A percentile compares a stretch with the other conserved stretches of the same genome.
Evolutionary conservation across 768 basidiomycete genomes (phyloP).

Genomic region (Dacryopinax spathularia): DNA sequence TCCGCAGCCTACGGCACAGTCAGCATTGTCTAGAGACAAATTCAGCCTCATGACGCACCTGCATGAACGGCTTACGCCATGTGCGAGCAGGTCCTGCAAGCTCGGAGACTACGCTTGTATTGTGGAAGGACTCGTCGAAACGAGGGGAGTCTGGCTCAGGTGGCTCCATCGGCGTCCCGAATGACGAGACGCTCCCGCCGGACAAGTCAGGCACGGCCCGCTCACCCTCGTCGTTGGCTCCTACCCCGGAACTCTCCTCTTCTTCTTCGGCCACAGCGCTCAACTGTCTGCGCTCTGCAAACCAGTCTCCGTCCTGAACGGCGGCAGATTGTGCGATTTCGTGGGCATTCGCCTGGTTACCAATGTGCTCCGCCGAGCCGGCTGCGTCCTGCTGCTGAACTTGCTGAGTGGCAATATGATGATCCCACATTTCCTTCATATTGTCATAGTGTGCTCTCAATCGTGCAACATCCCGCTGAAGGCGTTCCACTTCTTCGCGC

Average conservation of each 20-base stretch:
- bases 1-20: neutral
- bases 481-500: neutral
- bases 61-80: neutral
- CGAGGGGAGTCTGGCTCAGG: neutral
- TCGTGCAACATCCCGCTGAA: conserved; percentile 1
- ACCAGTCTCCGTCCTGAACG: too few relatives aligned
- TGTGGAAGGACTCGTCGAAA: neutral
- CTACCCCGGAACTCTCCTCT: neutral
- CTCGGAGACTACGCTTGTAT: neutral
- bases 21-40: neutral
- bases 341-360: too few relatives aligned
- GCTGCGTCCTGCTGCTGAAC: neutral
- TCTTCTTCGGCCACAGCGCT: neutral
- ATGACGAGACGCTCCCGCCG: neutral
- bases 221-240: neutral
- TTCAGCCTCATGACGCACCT: neutral
- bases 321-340: too few relatives aligned
- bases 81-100: neutral
- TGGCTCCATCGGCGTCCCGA: neutral
- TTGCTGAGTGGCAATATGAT: neutral
- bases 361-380: too few relatives aligned
- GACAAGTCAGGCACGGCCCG: neutral
- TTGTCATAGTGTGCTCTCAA: neutral
- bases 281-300: neutral
- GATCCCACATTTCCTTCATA: neutral